phyloP scores from a whole-genome alignment of 768 basidiomycete genomes.

The Mycena vulgaris region DNA sequence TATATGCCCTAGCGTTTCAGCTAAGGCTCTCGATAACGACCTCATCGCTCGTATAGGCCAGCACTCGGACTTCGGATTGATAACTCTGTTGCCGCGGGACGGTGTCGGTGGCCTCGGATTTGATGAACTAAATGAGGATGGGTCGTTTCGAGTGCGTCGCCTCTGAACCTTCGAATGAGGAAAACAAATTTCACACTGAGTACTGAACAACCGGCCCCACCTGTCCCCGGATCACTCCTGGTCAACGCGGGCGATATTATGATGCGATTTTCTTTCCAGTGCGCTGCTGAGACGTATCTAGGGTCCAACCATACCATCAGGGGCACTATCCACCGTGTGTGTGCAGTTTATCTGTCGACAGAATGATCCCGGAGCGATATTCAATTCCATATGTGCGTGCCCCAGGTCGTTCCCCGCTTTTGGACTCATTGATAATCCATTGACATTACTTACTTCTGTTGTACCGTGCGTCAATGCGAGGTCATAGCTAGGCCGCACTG shows the following conservation, averaged over 20 bases:
- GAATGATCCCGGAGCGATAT: slow-evolving; percentile 62
- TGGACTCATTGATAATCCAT: slow-evolving; percentile 80
- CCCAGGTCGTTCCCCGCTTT: too few relatives aligned
- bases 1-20: slow-evolving; percentile 54
- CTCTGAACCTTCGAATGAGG: too few relatives aligned
- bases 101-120: slow-evolving; percentile 74
- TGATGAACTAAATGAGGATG: slow-evolving; percentile 65
- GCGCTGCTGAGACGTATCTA: too few relatives aligned
- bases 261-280: slow-evolving; percentile 69
- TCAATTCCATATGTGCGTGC: too few relatives aligned
- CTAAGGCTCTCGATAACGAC: slow-evolving; percentile 47
- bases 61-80: slow-evolving; percentile 69
- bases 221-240: slow-evolving; percentile 62
- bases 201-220: slow-evolving; percentile 61
- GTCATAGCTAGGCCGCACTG: slow-evolving; percentile 13
- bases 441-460: not conserved
- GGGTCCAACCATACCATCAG: slow-evolving; percentile 64
- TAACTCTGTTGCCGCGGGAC: slow-evolving; percentile 75
- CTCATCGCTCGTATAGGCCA: slow-evolving; percentile 62
- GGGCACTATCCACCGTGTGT: slow-evolving; percentile 70
- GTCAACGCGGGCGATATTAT: slow-evolving; percentile 69
- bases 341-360: slow-evolving; percentile 41
- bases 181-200: too few relatives aligned
- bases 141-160: slow-evolving; percentile 56
- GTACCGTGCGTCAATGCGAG: too few relatives aligned